These are phyloP conservation scores for Ajuga reptans DNA, from an alignment of 305 asterid species.

Conservation along the genomic window DNA sequence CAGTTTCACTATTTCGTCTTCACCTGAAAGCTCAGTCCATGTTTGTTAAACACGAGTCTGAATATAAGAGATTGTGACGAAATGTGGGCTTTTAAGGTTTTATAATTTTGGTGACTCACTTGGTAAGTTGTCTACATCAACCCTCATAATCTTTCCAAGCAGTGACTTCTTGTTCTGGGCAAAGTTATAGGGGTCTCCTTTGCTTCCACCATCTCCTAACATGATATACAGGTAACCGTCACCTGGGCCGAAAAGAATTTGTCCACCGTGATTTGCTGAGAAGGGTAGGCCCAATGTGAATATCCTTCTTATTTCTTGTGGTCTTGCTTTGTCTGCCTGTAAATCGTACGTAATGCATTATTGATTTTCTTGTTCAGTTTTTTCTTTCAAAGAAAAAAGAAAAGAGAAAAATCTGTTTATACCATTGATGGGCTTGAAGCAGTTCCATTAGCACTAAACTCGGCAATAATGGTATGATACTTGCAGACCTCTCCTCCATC, in stretches of 20 bases:
- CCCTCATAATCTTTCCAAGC: slow-evolving; percentile 81
- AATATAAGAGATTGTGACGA: too few species aligned
- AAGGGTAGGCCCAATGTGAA: slow-evolving; percentile 88
- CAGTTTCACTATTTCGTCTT: slow-evolving; percentile 42
- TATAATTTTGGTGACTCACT: slow-evolving; percentile 35
- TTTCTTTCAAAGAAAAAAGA: too few species aligned
- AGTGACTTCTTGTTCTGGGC: slow-evolving; percentile 84
- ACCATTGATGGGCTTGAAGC: slow-evolving; percentile 66
- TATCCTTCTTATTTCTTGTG: slow-evolving; percentile 65
- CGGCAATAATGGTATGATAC: slow-evolving; percentile 63
- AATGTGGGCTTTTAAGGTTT: background rate
- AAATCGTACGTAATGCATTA: background rate
- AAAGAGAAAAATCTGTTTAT: background rate
- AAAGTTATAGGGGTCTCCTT: slow-evolving; percentile 70
- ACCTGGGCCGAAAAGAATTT: slow-evolving; percentile 75
- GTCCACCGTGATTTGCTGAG: slow-evolving; percentile 71
- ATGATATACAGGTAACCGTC: slow-evolving; percentile 75
- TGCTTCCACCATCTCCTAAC: slow-evolving; percentile 89
- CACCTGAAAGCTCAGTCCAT: slow-evolving; percentile 35
- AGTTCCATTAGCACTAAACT: slow-evolving; percentile 75
- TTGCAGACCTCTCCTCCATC: slow-evolving; percentile 53
- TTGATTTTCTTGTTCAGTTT: background rate
- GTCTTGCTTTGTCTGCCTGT: slow-evolving; percentile 55
- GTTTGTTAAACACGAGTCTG: background rate
- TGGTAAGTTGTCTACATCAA: slow-evolving; percentile 65